Conservation (phyloP, 192 early-diverging fungal species). For the Jimgerdemannia flammicorona region DNA sequence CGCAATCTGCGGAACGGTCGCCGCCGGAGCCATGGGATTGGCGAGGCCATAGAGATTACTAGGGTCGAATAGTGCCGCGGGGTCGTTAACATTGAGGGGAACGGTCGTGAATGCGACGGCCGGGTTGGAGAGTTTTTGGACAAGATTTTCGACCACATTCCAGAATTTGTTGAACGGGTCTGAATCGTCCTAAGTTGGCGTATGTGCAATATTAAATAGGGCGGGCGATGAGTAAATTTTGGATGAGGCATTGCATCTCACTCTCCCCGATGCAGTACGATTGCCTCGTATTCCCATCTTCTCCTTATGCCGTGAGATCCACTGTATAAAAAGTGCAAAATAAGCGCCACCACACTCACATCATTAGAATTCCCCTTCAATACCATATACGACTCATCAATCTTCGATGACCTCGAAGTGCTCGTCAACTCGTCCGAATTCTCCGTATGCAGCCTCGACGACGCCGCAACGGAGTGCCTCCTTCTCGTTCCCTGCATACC, state of each 20-base stretch:
- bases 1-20: neutral
- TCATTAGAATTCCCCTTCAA: conserved; percentile 11
- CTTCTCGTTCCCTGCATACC: conserved; percentile 2
- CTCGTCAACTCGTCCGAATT: neutral
- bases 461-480: conserved; percentile 10
- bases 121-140: conserved; percentile 67
- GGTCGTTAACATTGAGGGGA: conserved; percentile 43
- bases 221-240: neutral
- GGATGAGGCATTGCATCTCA: too few relatives aligned
- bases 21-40: conserved; percentile 6
- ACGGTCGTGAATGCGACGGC: conserved; percentile 55
- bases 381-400: conserved; percentile 20
- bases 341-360: neutral
- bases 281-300: neutral
- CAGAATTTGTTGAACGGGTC: conserved; percentile 85
- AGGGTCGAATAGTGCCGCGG: neutral
- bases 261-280: neutral
- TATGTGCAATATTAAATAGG: conserved; percentile 13
- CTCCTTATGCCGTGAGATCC: conserved; percentile 5
- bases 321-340: too few relatives aligned
- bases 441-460: neutral
- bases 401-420: neutral
- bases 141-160: conserved; percentile 68
- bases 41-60: neutral
- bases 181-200: conserved; percentile 45